These are phyloP conservation scores for Quercus gilva DNA, from an alignment of 306 rosid genomes.

Conservation along the genomic window DNA sequence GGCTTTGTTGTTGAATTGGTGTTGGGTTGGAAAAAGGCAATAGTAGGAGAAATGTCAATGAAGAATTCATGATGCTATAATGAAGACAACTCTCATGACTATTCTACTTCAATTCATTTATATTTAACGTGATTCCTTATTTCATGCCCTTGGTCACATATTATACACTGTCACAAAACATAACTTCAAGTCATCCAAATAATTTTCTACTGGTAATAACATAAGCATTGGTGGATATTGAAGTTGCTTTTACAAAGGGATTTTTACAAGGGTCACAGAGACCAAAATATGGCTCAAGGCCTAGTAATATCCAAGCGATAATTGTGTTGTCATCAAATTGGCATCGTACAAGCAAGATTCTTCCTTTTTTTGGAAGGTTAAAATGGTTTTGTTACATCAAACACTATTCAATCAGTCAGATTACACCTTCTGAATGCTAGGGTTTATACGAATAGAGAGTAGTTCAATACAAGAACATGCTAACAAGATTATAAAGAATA, in stretches of 20 bases:
- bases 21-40: background rate
- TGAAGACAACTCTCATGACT: background rate
- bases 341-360: background rate
- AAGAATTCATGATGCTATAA: too few species aligned
- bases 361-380: constrained; percentile 3
- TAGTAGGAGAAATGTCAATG: background rate
- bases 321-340: constrained; percentile 2
- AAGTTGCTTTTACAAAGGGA: too few species aligned
- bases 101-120: too few species aligned
- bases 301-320: background rate
- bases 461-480: constrained; percentile 22
- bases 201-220: background rate
- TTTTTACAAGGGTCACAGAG: background rate
- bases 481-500: constrained; percentile 18
- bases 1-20: background rate
- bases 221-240: too few species aligned
- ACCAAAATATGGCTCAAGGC: background rate
- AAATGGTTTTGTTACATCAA: constrained; percentile 17
- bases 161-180: background rate
- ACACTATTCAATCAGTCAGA: constrained; percentile 18
- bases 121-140: too few species aligned
- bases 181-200: background rate
- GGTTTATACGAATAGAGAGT: constrained; percentile 6
- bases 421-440: constrained; percentile 23
- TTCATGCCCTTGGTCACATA: background rate